Evolutionary conservation across 148 eudicot genomes (phyloP).

Genomic region (Nyssa sinensis): DNA sequence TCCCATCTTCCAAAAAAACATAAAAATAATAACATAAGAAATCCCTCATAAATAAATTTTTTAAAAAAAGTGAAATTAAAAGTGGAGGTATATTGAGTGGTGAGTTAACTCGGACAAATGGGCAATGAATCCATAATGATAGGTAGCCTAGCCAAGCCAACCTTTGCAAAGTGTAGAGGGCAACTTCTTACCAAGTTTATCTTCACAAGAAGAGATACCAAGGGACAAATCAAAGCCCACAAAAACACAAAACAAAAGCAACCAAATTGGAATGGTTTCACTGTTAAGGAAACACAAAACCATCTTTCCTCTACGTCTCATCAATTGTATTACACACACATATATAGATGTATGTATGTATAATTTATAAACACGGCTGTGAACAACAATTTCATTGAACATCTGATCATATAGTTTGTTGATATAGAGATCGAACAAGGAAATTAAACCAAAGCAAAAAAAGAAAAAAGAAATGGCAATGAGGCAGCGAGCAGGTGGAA

Average conservation of each 20-base stretch:
- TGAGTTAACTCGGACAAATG: conserved; percentile 69
- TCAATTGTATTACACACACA: neutral
- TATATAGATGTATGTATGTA: neutral
- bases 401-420: neutral
- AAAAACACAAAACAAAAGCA: conserved; percentile 13
- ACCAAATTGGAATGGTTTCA: conserved; percentile 38
- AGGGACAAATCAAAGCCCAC: neutral
- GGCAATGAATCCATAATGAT: too few species aligned
- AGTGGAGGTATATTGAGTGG: conserved; percentile 75
- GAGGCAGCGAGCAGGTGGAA: conserved; percentile 34
- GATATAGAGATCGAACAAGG: neutral
- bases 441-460: neutral
- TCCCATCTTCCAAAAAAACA: too few species aligned
- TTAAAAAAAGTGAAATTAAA: conserved; percentile 84
- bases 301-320: neutral
- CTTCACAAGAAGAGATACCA: conserved; percentile 18
- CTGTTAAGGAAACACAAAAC: conserved; percentile 12
- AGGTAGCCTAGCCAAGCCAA: too few species aligned
- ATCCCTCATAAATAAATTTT: too few species aligned
- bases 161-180: neutral
- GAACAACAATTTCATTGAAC: neutral
- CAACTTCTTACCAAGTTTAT: conserved; percentile 12
- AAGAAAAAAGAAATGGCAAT: conserved; percentile 26
- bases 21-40: too few species aligned
- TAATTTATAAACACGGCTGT: neutral